Base-by-base conservation (phyloP, 2,329 filamentous ascomycete species). In the Colletotrichum tropicicola region DNA sequence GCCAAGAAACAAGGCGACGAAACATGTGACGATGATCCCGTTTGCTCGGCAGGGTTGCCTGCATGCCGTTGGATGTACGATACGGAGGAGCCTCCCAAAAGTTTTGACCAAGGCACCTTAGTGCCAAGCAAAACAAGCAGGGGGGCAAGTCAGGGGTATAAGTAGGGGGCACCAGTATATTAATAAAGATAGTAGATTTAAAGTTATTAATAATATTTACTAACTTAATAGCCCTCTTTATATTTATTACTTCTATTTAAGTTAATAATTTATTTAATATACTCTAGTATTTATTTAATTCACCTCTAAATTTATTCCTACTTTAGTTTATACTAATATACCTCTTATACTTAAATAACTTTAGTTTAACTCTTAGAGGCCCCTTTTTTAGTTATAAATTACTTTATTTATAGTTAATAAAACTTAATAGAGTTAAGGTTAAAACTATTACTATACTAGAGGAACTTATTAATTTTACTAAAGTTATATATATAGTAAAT, bases 401-500 rank as follows among this genome's bases (percentile, higher is more conserved):
- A 67, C 43, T 70, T 71, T 47, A 71, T 58, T 12, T 58, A 70
- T 12, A 28, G 47, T 59, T 49, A 70, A 13, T 53, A 52, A 48
- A 37, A 57, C 59, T 68, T 27, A 23, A 69, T 71, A 10, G 54
- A n/a, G 52, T 70, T 71, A 19, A 71, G 45, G 32, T 70, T 59
- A 12, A 35, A 56, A 3, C 17, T 64, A 59, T 70, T 71, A 15
- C 9, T n/a, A 47, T 25, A 59, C 49, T 35, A 69, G 7, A 67
- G 35, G 12, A 68, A 58, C 10, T 44, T 41, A 6, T 37, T 15
- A 30, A 68, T 35, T 4, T 65, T 23, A 61, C 60, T 17, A 25
- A 66, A 4, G 13, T 66, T 49, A 56, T 65, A 68, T 13, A 52
- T 21, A 12, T 56, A 27, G 10, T 69, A 43, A 28, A 63, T 49